Percentiles rank a stretch among this genome's conserved stretches.
These are phyloP conservation scores for Nidularia sp. DNA, from an alignment of 768 basidiomycete genomes.

Conservation along the genomic window DNA sequence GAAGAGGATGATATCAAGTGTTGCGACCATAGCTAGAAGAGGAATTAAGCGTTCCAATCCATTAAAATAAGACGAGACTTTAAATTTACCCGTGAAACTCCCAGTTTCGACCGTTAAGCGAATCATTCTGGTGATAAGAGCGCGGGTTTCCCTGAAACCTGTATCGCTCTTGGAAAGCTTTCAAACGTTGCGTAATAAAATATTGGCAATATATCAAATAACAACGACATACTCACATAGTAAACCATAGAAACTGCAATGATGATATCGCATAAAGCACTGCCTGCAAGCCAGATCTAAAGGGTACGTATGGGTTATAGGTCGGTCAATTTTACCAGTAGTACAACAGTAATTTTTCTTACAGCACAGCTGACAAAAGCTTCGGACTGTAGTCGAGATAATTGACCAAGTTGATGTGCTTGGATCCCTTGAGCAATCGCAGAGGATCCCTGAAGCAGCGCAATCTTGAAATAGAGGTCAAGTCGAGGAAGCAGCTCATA, in stretches of 20 bases:
- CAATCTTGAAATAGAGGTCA: not conserved
- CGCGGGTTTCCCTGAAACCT: too few species aligned
- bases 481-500: too few species aligned
- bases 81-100: not conserved
- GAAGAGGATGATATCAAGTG: slow-evolving; percentile 18
- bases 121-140: too few species aligned
- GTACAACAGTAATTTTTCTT: not conserved
- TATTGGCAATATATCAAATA: too few species aligned
- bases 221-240: slow-evolving; percentile 9
- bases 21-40: slow-evolving; percentile 8
- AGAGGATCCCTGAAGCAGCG: not conserved
- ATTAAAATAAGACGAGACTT: not conserved
- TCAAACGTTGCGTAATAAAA: not conserved
- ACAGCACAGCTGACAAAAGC: not conserved
- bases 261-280: slow-evolving; percentile 19
- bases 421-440: not conserved
- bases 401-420: not conserved
- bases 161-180: too few species aligned
- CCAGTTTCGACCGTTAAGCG: too few species aligned
- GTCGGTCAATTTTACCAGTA: not conserved
- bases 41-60: not conserved
- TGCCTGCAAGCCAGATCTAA: slow-evolving; percentile 11
- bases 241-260: slow-evolving; percentile 22
- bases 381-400: too few species aligned
- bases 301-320: not conserved